Conservation (phyloP, 148 eudicot genomes). For the Talinum fruticosum region DNA sequence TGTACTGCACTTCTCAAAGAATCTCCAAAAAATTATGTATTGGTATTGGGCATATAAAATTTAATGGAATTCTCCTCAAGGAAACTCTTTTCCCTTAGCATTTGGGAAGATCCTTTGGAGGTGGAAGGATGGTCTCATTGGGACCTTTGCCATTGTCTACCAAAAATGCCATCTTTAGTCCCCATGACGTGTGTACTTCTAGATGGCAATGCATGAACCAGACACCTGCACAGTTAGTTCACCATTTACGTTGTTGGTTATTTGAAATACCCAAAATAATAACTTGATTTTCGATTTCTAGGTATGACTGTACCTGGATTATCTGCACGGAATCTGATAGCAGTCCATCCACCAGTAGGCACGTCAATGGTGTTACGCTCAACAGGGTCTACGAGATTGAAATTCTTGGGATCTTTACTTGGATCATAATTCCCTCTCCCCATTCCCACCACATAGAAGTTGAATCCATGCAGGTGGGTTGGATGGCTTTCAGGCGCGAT, state of each 20-base stretch:
- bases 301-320: conserved; percentile 33
- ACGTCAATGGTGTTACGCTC: conserved; percentile 66
- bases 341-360: conserved; percentile 45
- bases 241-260: neutral
- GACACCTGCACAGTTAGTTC: conserved; percentile 38
- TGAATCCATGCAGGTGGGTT: conserved; percentile 60
- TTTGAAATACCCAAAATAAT: neutral
- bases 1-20: neutral
- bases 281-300: neutral
- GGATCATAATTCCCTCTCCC: conserved; percentile 62
- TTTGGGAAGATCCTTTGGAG: conserved; percentile 67
- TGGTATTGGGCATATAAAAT: conserved; percentile 13
- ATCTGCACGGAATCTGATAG: conserved; percentile 42
- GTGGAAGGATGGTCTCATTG: conserved; percentile 47
- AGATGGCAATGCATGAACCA: conserved; percentile 85
- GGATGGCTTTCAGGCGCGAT: conserved; percentile 77
- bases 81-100: conserved; percentile 27
- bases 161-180: conserved; percentile 70
- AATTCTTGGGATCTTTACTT: conserved; percentile 38
- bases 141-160: conserved; percentile 68
- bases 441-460: conserved; percentile 61
- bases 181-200: conserved; percentile 82
- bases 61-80: neutral
- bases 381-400: conserved; percentile 73
- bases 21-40: conserved; percentile 28